Evolutionary conservation across 1,139 yeast genomes (phyloP).

Genomic region (Sugiyamaella pinicola): DNA sequence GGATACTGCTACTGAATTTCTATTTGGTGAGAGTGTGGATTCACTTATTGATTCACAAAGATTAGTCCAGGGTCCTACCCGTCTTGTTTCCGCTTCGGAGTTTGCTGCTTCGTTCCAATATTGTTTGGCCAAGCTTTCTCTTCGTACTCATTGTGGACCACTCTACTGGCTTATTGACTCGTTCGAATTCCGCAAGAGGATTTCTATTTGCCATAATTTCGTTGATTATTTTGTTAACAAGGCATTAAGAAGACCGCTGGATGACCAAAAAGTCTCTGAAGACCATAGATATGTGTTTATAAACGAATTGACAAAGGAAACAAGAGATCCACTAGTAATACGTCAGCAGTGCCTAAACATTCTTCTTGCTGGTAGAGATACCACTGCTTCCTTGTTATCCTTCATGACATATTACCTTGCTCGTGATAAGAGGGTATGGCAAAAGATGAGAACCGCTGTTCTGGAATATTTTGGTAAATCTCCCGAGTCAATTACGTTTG

Average conservation of each 20-base stretch:
- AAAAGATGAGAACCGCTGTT: constrained; percentile 48
- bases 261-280: constrained; percentile 36
- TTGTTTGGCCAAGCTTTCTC: constrained; percentile 40
- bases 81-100: constrained; percentile 31
- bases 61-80: constrained; percentile 27
- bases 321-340: constrained; percentile 53
- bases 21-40: constrained; percentile 59
- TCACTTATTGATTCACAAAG: constrained; percentile 44
- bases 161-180: constrained; percentile 45
- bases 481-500: constrained; percentile 45
- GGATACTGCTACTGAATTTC: constrained; percentile 61
- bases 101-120: constrained; percentile 52
- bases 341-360: constrained; percentile 57
- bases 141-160: constrained; percentile 27
- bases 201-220: constrained; percentile 36
- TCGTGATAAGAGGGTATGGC: constrained; percentile 48
- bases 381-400: constrained; percentile 58
- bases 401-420: constrained; percentile 54
- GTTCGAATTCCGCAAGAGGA: constrained; percentile 40
- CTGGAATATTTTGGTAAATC: constrained; percentile 35
- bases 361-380: constrained; percentile 59
- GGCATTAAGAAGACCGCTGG: constrained; percentile 33
- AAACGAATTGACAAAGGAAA: constrained; percentile 54
- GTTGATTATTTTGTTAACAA: constrained; percentile 39
- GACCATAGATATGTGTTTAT: constrained; percentile 46